Conservation (phyloP, 257 asterid species). For the Petrea volubilis region DNA sequence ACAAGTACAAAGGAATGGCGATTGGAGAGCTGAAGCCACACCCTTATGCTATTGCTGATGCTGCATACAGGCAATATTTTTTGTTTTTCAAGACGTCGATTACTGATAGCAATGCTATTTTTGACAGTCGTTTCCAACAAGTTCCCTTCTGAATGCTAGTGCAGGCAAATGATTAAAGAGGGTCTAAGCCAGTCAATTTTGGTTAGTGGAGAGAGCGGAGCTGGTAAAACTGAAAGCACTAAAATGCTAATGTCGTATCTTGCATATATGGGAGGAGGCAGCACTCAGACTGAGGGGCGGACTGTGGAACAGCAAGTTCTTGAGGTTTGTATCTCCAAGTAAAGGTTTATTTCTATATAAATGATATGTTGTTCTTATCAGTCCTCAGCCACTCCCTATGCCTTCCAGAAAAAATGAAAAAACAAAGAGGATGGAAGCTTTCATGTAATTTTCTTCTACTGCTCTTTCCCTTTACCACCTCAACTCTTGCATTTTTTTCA, state of each 20-base stretch:
- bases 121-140: constrained; percentile 16
- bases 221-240: constrained; percentile 95
- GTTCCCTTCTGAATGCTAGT: constrained; percentile 18
- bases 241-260: constrained; percentile 86
- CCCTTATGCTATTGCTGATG: constrained; percentile 90
- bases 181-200: constrained; percentile 76
- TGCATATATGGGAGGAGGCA: constrained; percentile 92
- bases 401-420: neutral
- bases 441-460: constrained; percentile 7
- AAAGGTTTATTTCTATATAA: neutral
- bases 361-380: neutral
- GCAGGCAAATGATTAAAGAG: constrained; percentile 84
- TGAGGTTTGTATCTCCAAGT: constrained; percentile 55
- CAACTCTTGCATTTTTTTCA: constrained; percentile 15
- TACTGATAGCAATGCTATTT: constrained; percentile 5
- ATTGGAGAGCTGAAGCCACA: constrained; percentile 86
- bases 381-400: neutral
- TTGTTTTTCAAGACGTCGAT: neutral
- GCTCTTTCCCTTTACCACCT: constrained; percentile 1
- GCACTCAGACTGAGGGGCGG: constrained; percentile 59
- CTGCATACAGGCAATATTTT: constrained; percentile 72
- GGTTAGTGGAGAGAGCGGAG: constrained; percentile 99
- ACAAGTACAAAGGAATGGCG: constrained; percentile 67
- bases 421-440: neutral
- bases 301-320: constrained; percentile 90